These are phyloP conservation scores for Acacia confusa DNA, from an alignment of 306 rosid species.

Conservation along the genomic window DNA sequence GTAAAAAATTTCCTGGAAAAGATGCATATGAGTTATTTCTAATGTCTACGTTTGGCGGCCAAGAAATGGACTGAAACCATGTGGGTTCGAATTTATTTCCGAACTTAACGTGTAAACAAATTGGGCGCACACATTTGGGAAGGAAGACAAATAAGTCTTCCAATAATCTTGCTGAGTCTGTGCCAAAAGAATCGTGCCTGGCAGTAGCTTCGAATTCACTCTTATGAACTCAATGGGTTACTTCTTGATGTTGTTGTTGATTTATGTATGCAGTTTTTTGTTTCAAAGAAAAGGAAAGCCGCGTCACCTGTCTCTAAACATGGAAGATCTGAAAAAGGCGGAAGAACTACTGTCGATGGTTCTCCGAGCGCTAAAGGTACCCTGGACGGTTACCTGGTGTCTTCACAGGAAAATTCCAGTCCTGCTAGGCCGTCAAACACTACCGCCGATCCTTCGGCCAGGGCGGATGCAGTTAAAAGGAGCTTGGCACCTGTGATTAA, in stretches of 20 bases:
- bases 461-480: slow-evolving; percentile 50
- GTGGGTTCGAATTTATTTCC: slow-evolving; percentile 1
- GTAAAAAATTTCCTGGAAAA: background rate
- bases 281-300: slow-evolving; percentile 81
- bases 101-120: background rate
- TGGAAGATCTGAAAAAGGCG: slow-evolving; percentile 57
- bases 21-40: background rate
- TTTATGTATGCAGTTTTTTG: slow-evolving; percentile 58
- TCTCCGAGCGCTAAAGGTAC: slow-evolving; percentile 75
- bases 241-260: background rate
- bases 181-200: background rate
- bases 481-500: slow-evolving; percentile 51
- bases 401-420: slow-evolving; percentile 50
- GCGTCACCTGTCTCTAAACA: slow-evolving; percentile 54
- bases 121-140: background rate
- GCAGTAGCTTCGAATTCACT: background rate
- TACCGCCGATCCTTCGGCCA: slow-evolving; percentile 21
- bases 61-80: background rate
- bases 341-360: slow-evolving; percentile 41
- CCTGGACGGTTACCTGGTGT: slow-evolving; percentile 59
- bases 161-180: background rate
- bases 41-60: background rate
- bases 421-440: slow-evolving; percentile 14
- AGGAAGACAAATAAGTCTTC: background rate
- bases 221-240: background rate